Evolutionary conservation across 2,329 filamentous ascomycete genomes (phyloP), one percentile per base, ranked within the genome.

Genomic region (Apiospora aurea): DNA sequence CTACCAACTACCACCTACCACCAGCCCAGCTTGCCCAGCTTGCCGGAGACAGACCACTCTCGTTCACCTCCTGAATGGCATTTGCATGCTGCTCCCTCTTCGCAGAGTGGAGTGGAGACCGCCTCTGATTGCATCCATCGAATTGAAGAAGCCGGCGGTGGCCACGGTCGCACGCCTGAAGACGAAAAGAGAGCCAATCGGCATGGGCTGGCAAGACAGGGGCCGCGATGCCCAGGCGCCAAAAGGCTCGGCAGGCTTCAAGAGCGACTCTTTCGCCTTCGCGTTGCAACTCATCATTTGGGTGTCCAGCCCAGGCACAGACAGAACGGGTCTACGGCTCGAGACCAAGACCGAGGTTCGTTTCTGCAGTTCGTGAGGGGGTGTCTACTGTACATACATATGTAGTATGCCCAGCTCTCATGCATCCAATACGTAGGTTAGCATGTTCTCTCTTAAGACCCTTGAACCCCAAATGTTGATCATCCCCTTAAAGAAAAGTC

Each of bases 241-340:
- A 64, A 64, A 64, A 64, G 57, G 57, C 57, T 64, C 29, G 57
- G 57, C 57, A 21, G 21, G 57, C 57, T 64, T 38, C 57, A 64
- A 64, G 57, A 18, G 34, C 41, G 10, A 41, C 34, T 41, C 34
- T 38, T 38, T 61, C 53, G 16, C 53, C 53, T 38, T 61, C 53
- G 16, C 34, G 34, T 21, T 61, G 53, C 53, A 61, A 38, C 51
- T 29, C 29, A 21, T 38, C 29, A 34, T 61, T 57, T 38, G 34
- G 34, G 34, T 3, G 34, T 38, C 34, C 34, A 53, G 24, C 4
- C 34, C 34, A 38, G 34, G 2, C 11, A 8, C 14, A n/a, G 10
- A 7, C 16, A 26, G 29, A 38, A 21, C 53, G 53, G 53, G 38
- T 61, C 53, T 61, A 34, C 53, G 53, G 53, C 13, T 34, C 49